Evolutionary conservation across 2,329 filamentous ascomycete species (phyloP).

Genomic region (Tolypocladium amazonense): DNA sequence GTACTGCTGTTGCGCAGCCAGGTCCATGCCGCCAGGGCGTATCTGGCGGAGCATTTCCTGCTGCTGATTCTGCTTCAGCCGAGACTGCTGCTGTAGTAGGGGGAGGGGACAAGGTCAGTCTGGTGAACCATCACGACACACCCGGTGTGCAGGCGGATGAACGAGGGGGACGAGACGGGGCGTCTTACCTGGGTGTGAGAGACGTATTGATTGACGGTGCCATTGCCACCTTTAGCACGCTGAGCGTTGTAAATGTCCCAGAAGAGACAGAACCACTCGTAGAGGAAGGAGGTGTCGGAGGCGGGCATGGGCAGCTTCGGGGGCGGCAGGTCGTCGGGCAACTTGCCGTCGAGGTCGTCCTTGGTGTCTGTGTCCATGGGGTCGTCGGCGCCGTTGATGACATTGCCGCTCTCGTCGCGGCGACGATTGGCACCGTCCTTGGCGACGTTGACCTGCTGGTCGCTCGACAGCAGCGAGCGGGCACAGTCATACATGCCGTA

Average conservation of each 20-base stretch:
- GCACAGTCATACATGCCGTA: slow-evolving; percentile 79
- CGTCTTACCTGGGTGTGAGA: slow-evolving; percentile 65
- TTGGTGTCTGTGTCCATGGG: slow-evolving; percentile 77
- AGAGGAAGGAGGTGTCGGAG: slow-evolving; percentile 73
- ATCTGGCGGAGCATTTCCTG: slow-evolving; percentile 68
- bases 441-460: slow-evolving; percentile 54
- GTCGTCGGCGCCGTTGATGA: slow-evolving; percentile 60
- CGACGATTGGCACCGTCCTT: slow-evolving; percentile 62
- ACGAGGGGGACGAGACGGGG: neutral
- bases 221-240: slow-evolving; percentile 55
- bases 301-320: slow-evolving; percentile 56
- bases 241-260: slow-evolving; percentile 92
- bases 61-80: slow-evolving; percentile 64
- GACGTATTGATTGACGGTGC: slow-evolving; percentile 64
- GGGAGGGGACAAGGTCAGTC: slow-evolving; percentile 3
- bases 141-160: slow-evolving; percentile 1
- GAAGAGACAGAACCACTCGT: slow-evolving; percentile 95
- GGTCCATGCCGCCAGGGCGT: slow-evolving; percentile 47
- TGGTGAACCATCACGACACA: neutral
- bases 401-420: slow-evolving; percentile 56
- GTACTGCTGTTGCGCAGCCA: slow-evolving; percentile 42
- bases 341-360: slow-evolving; percentile 62
- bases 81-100: slow-evolving; percentile 48
- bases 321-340: slow-evolving; percentile 69
- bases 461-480: slow-evolving; percentile 56